A percentile compares a stretch with the other conserved stretches of the same genome.
Conservation (phyloP, 2,329 filamentous ascomycete species). For the Fragosphaeria purpurea region DNA sequence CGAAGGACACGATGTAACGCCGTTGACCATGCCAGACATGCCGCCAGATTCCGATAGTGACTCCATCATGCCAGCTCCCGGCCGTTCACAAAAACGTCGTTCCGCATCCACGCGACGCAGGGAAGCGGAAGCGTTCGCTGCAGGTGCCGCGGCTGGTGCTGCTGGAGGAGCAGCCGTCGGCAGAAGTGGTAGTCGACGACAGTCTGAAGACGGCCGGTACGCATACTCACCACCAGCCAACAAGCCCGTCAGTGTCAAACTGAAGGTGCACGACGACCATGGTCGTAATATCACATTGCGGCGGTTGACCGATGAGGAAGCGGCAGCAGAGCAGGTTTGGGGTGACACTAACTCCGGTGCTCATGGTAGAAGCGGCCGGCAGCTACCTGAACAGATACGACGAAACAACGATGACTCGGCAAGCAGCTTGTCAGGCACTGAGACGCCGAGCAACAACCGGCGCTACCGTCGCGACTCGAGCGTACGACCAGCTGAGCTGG, state of each 20-base stretch:
- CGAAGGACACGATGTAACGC: conserved; percentile 23
- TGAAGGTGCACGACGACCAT: conserved; percentile 50
- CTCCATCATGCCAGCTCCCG: conserved; percentile 31
- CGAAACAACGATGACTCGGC: conserved; percentile 30
- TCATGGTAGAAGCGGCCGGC: no score
- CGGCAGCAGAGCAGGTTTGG: conserved; percentile 30
- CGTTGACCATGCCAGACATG: conserved; percentile 42
- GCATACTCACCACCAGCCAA: conserved; percentile 20
- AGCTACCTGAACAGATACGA: no score
- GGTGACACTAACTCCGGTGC: conserved; percentile 18
- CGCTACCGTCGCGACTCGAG: conserved; percentile 47
- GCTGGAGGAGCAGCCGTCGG: conserved; percentile 21
- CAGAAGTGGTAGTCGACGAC: conserved; percentile 4
- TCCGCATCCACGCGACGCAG: conserved; percentile 35
- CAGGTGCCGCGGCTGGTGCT: conserved; percentile 11
- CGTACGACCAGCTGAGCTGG: conserved; percentile 34
- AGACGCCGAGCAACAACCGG: conserved; percentile 36
- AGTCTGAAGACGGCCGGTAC: conserved; percentile 3
- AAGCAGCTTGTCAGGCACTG: conserved; percentile 48
- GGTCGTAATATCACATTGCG: conserved; percentile 52
- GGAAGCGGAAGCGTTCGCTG: conserved; percentile 36
- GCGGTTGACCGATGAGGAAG: conserved; percentile 51
- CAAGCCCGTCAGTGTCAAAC: conserved; percentile 45
- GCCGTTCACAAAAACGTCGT: conserved; percentile 26
- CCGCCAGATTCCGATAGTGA: conserved; percentile 41